Evolutionary conservation across 169 alveolate species (phyloP).

Genomic region (Cryptosporidium sp.): DNA sequence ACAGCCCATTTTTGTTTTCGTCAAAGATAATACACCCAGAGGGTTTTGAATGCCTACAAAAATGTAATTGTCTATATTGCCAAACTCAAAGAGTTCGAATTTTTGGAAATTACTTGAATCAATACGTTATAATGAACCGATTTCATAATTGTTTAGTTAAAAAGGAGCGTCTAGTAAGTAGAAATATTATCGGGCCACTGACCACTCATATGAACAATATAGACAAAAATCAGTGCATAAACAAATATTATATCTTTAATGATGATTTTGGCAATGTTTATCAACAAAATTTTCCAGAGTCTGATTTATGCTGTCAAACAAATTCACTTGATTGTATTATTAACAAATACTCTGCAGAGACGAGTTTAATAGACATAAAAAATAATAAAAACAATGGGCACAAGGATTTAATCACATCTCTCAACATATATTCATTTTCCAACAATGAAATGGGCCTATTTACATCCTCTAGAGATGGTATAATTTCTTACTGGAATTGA

Average conservation of each 20-base stretch:
- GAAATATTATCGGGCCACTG: slow-evolving; percentile 27
- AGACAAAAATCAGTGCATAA: too few species aligned
- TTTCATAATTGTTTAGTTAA: not conserved
- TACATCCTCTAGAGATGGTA: slow-evolving; percentile 68
- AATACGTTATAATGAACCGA: not conserved
- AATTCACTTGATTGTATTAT: slow-evolving; percentile 9
- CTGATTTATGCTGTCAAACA: not conserved
- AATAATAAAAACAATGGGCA: slow-evolving; percentile 2
- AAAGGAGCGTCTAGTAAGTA: not conserved
- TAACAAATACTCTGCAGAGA: not conserved
- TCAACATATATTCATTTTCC: slow-evolving; percentile 6
- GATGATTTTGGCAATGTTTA: slow-evolving; percentile 41
- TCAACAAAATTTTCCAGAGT: not conserved
- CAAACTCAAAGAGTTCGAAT: slow-evolving; percentile 17
- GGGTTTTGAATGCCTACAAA: not conserved
- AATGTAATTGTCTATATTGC: slow-evolving; percentile 24
- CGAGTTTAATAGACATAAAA: not conserved
- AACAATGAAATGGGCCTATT: slow-evolving; percentile 35
- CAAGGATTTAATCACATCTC: slow-evolving; percentile 37
- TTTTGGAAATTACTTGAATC: slow-evolving; percentile 33
- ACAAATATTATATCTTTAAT: slow-evolving; percentile 25
- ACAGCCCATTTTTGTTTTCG: not conserved
- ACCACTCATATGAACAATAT: not conserved
- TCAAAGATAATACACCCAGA: not conserved
- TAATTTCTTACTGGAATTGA: slow-evolving; percentile 66